These are phyloP conservation scores for Sphagnurus paluster DNA, from an alignment of 1,284 basidiomycete genomes.

Conservation along the genomic window DNA sequence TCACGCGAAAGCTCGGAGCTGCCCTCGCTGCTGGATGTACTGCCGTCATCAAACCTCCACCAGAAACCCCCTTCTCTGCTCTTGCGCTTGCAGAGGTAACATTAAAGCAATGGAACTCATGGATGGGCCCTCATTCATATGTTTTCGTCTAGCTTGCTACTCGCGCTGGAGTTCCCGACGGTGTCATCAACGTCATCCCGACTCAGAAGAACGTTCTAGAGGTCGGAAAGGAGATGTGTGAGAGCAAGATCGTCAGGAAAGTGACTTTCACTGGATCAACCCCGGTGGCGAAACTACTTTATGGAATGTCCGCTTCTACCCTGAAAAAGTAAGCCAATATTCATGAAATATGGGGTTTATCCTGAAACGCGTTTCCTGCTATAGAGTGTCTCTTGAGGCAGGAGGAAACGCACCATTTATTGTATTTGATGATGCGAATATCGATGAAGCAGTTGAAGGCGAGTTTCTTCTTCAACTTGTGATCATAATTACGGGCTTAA, in stretches of 20 bases:
- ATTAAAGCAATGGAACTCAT: neutral
- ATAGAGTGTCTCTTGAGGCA: conserved; percentile 80
- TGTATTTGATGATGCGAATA: conserved; percentile 95
- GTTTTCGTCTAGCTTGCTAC: conserved; percentile 58
- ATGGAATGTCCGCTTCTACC: conserved; percentile 80
- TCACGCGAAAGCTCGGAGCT: conserved; percentile 85
- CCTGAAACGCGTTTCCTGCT: neutral
- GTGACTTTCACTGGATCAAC: conserved; percentile 96
- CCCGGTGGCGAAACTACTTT: conserved; percentile 87
- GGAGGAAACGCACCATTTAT: conserved; percentile 94
- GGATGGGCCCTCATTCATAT: neutral
- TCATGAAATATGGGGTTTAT: neutral
- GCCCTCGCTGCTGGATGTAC: conserved; percentile 96
- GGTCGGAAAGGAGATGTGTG: conserved; percentile 83
- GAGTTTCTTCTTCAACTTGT: conserved; percentile 9
- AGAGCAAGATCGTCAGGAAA: conserved; percentile 78
- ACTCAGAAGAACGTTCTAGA: conserved; percentile 79
- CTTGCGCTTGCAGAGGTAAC: conserved; percentile 82
- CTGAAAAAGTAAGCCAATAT: conserved; percentile 69
- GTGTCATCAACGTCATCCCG: conserved; percentile 94
- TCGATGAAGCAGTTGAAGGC: conserved; percentile 92
- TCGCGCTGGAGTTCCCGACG: conserved; percentile 90
- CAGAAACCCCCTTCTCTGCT: conserved; percentile 94
- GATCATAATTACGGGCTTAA: neutral
- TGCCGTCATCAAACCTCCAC: conserved; percentile 91